Base-by-base conservation (phyloP, 169 alveolate genomes). In the Theileria annulata region DNA sequence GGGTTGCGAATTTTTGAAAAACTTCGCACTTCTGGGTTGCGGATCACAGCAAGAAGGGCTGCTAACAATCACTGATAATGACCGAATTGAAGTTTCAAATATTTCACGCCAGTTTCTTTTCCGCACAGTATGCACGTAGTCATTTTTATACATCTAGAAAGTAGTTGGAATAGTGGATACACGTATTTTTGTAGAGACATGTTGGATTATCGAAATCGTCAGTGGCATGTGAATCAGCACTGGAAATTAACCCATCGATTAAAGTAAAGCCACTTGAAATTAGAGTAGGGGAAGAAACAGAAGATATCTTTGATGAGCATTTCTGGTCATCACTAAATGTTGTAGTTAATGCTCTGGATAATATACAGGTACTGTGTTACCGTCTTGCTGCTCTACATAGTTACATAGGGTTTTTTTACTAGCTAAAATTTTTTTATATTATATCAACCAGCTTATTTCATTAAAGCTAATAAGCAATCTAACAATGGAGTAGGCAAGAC, bases 1-100 rank as follows among this genome's bases (percentile, higher is more conserved):
- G 51, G 99, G 99, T 13, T 98, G 99, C 79, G 99, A 98, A 81
- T 96, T 93, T 66, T 92, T 98, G 80, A 98, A 98, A 88, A 93
- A 94, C 63, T 96, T 97, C 90, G 99, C 99, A 6, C 91, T 97
- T 25, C 88, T 97, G 95, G 99, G 99, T 9, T 88, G 97, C 59
- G 97, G 99, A 30, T 91, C 93, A 12, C 42, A 84, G 73, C 58
- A 28, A 28, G 71, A 56, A 10, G 98, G 99, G n/a, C 64, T 86
- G 63, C 88, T 98, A 15, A 90, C 97, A 0, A 95, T 97, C 30
- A 96, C 99, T 6, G 99, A 98, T 87, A 98, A 97, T 87, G 99
- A 98, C 79, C 86, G 93, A 66, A 97, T 97, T 58, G 99, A 98
- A 87, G 93, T 96, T n/a, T 97, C 99, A 0, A 97, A 98, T 86